Percentiles rank a stretch among this genome's conserved stretches.
Evolutionary conservation across 345 rosid species (phyloP).

Genomic region (Salix purpurea): DNA sequence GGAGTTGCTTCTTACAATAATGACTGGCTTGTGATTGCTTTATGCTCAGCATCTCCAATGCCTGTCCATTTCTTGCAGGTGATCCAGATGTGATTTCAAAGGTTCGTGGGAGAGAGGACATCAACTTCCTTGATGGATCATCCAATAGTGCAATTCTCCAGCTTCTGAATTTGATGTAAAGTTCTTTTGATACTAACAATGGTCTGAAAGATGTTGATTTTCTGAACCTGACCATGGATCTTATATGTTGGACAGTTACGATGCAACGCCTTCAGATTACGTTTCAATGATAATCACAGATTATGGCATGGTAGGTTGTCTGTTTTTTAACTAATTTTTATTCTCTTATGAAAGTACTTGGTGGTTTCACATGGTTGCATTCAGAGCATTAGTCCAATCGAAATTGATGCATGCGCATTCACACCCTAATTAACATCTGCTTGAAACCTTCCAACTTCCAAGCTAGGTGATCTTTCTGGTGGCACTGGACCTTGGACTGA

Average conservation of each 20-base stretch:
- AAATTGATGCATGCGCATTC: not conserved
- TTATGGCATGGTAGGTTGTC: constrained; percentile 83
- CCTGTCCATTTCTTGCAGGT: constrained; percentile 45
- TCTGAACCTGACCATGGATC: constrained; percentile 13
- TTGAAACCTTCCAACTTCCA: not conserved
- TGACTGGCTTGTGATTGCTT: not conserved
- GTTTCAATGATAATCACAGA: constrained; percentile 88
- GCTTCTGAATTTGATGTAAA: constrained; percentile 70
- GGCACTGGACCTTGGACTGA: not conserved
- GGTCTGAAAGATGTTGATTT: constrained; percentile 3
- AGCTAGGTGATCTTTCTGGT: not conserved
- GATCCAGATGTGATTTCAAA: constrained; percentile 82
- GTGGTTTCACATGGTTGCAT: not conserved
- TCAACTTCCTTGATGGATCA: constrained; percentile 52
- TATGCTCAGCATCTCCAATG: not conserved
- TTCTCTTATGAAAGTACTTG: not conserved
- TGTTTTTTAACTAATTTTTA: not conserved
- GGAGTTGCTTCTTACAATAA: not conserved
- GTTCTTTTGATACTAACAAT: constrained; percentile 16
- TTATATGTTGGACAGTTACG: constrained; percentile 50
- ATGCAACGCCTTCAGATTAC: constrained; percentile 88
- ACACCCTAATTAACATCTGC: not conserved
- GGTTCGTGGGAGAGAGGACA: constrained; percentile 62
- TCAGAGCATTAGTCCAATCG: not conserved
- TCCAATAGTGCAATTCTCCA: constrained; percentile 61